These are phyloP conservation scores for Penicillium daleae DNA, from an alignment of 495 filamentous ascomycete genomes.

Conservation along the genomic window DNA sequence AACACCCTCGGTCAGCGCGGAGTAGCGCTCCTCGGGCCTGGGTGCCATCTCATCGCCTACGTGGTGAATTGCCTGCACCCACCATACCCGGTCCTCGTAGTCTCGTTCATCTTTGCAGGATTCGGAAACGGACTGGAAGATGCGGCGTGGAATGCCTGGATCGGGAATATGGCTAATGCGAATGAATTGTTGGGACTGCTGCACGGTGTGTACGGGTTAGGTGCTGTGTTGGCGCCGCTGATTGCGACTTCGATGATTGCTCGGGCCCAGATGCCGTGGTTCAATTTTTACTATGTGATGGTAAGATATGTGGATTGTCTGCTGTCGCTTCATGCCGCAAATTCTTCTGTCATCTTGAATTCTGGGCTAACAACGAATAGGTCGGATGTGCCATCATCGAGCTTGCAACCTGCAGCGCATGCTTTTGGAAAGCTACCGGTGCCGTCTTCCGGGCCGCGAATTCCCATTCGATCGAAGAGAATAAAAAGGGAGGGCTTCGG, in stretches of 20 bases:
- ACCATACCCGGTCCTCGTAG: conserved; percentile 61
- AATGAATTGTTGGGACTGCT: conserved; percentile 62
- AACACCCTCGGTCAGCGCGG: conserved; percentile 70
- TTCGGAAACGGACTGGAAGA: conserved; percentile 67
- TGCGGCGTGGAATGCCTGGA: conserved; percentile 68
- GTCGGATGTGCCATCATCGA: conserved; percentile 68
- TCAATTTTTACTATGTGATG: conserved; percentile 66
- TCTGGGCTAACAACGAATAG: conserved; percentile 29
- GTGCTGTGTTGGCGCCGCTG: conserved; percentile 58
- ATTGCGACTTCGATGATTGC: conserved; percentile 62
- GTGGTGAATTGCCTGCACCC: conserved; percentile 62
- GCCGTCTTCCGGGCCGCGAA: conserved; percentile 58
- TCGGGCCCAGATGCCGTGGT: conserved; percentile 54
- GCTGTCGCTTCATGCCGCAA: background rate
- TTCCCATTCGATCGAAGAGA: conserved; percentile 30
- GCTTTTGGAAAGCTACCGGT: conserved; percentile 74
- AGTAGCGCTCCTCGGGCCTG: conserved; percentile 67
- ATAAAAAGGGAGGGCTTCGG: conserved; percentile 53
- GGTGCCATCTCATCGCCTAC: conserved; percentile 66
- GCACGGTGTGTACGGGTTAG: conserved; percentile 62
- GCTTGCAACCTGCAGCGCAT: conserved; percentile 49
- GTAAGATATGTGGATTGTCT: conserved; percentile 25
- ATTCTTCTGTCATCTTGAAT: no score
- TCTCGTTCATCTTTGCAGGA: conserved; percentile 62
- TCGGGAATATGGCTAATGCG: conserved; percentile 64